Base-by-base conservation (phyloP, 1,284 basidiomycete genomes). In the Puccinia novopanici region DNA sequence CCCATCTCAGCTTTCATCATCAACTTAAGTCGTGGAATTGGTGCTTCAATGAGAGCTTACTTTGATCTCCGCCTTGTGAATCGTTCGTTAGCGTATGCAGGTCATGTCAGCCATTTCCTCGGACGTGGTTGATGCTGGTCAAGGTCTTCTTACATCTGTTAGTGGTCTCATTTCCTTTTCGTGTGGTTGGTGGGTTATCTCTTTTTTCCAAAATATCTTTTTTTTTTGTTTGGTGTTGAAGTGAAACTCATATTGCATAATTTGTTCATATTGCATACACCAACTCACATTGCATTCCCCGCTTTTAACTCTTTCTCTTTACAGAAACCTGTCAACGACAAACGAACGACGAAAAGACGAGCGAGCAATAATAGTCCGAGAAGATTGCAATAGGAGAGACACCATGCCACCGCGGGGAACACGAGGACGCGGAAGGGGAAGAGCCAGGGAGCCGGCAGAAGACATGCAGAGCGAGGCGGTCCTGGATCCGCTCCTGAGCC, bases 111-210 rank as follows among this genome's bases (percentile, higher is more conserved):
- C n/a, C n/a, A n/a, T n/a, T n/a, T n/a, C n/a, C n/a, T n/a, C n/a
- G n/a, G n/a, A n/a, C n/a, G n/a, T n/a, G n/a, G n/a, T n/a, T n/a
- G n/a, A n/a, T n/a, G n/a, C n/a, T n/a, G n/a, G n/a, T n/a, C n/a
- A n/a, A n/a, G n/a, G n/a, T n/a, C n/a, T 54, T 12, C 59, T 27
- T 65, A 65, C 61, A 37, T 65, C 61, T 30, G 61, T 65, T 65
- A 65, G 17, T 65, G 61, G 61, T 30, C 61, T 65, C 61, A 65
- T 65, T 17, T 34, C 40, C 12, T 5, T 65, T 17, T 30, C 40
- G 10, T 30, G n/a, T n/a, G n/a, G n/a, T 37, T 65, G 10, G 2
- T 61, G 24, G 19, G 13, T 61, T 27, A 3, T 61, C 13, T 3
- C 3, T 30, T 61, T 30, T 61, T 61, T n/a, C n/a, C n/a, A n/a